Conservation (phyloP, 75 land plant genomes). For the Picea sitchensis region DNA sequence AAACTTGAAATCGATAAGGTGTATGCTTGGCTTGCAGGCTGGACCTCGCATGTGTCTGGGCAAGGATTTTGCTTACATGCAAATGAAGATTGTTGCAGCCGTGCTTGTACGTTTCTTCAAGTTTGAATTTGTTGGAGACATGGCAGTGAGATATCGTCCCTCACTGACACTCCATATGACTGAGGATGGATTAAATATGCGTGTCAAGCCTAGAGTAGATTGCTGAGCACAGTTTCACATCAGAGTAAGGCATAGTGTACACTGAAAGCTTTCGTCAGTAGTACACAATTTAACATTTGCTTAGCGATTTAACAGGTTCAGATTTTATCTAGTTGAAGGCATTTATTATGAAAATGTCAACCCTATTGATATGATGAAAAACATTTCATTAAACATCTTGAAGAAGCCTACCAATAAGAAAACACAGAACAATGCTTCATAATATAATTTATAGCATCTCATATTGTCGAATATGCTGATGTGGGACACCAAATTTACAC, state of each 20-base stretch:
- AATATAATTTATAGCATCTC: too few species aligned
- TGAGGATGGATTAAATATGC: slow-evolving; percentile 1
- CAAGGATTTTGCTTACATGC: slow-evolving; percentile 32
- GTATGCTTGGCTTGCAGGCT: slow-evolving; percentile 18
- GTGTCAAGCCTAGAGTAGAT: not conserved
- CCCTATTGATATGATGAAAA: too few species aligned
- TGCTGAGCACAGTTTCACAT: not conserved
- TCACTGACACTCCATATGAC: slow-evolving; percentile 28
- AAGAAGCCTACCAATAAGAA: too few species aligned
- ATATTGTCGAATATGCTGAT: too few species aligned
- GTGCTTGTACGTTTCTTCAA: slow-evolving; percentile 18
- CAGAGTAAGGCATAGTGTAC: not conserved
- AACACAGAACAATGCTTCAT: too few species aligned
- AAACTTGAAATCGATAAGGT: not conserved
- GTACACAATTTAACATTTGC: too few species aligned
- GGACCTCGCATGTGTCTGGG: slow-evolving; percentile 39
- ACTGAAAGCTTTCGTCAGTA: too few species aligned
- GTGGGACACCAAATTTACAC: too few species aligned
- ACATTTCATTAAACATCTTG: too few species aligned
- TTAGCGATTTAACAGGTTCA: too few species aligned
- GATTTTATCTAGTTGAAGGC: too few species aligned
- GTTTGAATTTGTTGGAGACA: slow-evolving; percentile 10
- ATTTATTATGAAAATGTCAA: too few species aligned
- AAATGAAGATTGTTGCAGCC: slow-evolving; percentile 34
- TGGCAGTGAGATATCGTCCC: slow-evolving; percentile 21